Conservation (phyloP, 169 alveolate species). For the Besnoitia besnoiti region DNA sequence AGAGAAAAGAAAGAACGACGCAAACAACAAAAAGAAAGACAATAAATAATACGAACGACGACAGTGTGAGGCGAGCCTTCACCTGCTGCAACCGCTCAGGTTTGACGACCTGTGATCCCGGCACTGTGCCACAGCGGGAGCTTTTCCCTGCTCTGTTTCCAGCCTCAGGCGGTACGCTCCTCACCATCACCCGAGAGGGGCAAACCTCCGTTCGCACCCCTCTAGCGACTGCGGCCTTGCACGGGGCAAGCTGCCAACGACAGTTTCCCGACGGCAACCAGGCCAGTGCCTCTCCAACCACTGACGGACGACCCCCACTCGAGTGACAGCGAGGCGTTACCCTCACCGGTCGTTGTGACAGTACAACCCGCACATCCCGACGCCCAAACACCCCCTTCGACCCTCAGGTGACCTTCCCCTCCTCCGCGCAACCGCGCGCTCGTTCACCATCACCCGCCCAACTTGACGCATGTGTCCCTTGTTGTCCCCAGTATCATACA, state of each 20-base stretch:
- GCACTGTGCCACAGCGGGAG: constrained; percentile 32
- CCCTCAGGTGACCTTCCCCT: background rate
- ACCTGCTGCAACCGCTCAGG: background rate
- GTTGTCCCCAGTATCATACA: too few species aligned
- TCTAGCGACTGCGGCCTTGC: constrained; percentile 25
- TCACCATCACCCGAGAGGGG: constrained; percentile 36
- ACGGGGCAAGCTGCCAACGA: background rate
- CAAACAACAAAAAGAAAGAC: too few species aligned
- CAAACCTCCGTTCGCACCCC: constrained; percentile 25
- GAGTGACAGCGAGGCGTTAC: constrained; percentile 26
- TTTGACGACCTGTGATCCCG: background rate
- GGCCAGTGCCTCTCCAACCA: background rate
- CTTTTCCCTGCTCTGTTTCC: constrained; percentile 40
- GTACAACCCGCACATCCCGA: background rate
- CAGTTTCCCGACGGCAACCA: constrained; percentile 3
- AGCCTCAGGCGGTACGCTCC: constrained; percentile 26
- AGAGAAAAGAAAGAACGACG: too few species aligned
- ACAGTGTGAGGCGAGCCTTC: background rate
- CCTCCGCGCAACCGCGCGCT: too few species aligned
- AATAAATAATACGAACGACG: too few species aligned
- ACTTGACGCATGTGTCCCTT: too few species aligned
- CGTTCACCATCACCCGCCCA: too few species aligned
- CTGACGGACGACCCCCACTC: constrained; percentile 23
- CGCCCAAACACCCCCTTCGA: constrained; percentile 16
- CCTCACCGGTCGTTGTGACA: background rate